phyloP scores from a whole-genome alignment of 106 monocot species.

The Dioscorea alata region DNA sequence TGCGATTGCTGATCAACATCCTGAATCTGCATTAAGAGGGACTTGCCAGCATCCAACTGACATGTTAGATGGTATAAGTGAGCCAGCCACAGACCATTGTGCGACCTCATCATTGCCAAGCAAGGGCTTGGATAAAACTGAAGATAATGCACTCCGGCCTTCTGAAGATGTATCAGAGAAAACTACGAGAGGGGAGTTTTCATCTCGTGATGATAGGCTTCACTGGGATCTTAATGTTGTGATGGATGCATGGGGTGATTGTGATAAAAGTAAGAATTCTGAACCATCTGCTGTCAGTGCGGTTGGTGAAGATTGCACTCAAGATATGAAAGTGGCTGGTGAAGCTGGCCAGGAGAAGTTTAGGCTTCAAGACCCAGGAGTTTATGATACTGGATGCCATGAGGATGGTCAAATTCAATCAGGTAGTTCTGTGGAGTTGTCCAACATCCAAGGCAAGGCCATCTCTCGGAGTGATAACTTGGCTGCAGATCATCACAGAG shows the following conservation, averaged over 20 bases:
- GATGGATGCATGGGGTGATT: constrained; percentile 62
- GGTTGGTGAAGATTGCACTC: constrained; percentile 9
- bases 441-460: constrained; percentile 5
- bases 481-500: constrained; percentile 12
- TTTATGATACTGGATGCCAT: not conserved
- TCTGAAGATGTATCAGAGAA: constrained; percentile 6
- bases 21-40: not conserved
- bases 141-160: constrained; percentile 6
- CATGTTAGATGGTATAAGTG: constrained; percentile 11
- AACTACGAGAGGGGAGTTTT: not conserved
- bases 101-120: not conserved
- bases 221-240: constrained; percentile 85
- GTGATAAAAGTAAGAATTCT: constrained; percentile 18
- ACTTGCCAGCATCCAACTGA: not conserved
- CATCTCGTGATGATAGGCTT: constrained; percentile 42
- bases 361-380: not conserved
- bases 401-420: too few relatives aligned
- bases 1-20: constrained; percentile 12
- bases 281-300: constrained; percentile 4
- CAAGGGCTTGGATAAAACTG: constrained; percentile 13
- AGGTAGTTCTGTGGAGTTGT: not conserved
- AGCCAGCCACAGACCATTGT: constrained; percentile 7
- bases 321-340: not conserved
- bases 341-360: constrained; percentile 3
- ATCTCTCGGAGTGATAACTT: constrained; percentile 6